Conservation (phyloP, 164 flowering plant genomes). For the Umbilicus rupestris region DNA sequence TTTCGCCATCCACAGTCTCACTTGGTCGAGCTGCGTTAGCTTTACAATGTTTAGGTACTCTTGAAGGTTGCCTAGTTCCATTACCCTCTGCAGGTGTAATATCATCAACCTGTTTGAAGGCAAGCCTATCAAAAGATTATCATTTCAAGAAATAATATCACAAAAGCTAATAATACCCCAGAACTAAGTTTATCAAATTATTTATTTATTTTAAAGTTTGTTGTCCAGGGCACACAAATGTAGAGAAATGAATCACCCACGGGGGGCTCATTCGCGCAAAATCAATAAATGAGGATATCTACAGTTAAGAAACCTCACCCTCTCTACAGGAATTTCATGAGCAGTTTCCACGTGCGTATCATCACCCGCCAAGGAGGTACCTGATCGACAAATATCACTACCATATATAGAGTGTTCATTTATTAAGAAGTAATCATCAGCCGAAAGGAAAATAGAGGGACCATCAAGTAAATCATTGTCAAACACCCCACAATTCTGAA, state of each 20-base stretch:
- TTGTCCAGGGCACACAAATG: conserved; percentile 6
- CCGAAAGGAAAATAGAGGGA: conserved; percentile 18
- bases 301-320: conserved; percentile 11
- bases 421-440: conserved; percentile 20
- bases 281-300: not conserved
- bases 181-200: not conserved
- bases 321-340: conserved; percentile 8
- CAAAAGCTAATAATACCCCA: not conserved
- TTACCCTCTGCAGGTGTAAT: conserved; percentile 15
- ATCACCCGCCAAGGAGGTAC: conserved; percentile 15
- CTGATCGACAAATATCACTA: conserved; percentile 11
- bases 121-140: conserved; percentile 11
- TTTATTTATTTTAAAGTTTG: not conserved
- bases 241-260: not conserved
- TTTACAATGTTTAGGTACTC: conserved; percentile 24
- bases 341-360: conserved; percentile 14
- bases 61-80: conserved; percentile 22
- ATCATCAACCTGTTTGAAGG: conserved; percentile 9
- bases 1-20: conserved; percentile 20
- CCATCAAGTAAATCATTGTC: conserved; percentile 17
- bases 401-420: conserved; percentile 16
- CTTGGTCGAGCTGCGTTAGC: conserved; percentile 11
- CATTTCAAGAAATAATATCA: not conserved
- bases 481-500: conserved; percentile 18
- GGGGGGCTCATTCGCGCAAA: not conserved